These are phyloP conservation scores for Baorangia bicolor DNA, from an alignment of 768 basidiomycete species.

Conservation along the genomic window DNA sequence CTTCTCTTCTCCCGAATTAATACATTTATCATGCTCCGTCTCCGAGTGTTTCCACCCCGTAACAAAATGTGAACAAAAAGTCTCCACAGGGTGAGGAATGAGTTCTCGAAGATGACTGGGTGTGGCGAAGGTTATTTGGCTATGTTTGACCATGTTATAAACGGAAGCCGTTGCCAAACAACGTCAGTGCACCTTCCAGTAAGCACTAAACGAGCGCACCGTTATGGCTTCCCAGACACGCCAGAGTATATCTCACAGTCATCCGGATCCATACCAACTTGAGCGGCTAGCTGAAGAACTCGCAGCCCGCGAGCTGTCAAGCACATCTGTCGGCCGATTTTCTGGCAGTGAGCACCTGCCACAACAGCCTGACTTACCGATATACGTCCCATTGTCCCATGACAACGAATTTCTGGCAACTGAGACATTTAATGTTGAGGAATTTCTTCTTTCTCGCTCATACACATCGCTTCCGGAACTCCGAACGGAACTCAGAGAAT, in stretches of 20 bases:
- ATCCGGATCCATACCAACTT: slow-evolving; percentile 60
- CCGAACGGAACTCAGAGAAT: slow-evolving; percentile 82
- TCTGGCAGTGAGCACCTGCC: slow-evolving; percentile 8
- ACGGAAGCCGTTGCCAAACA: slow-evolving; percentile 26
- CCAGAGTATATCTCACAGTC: slow-evolving; percentile 12
- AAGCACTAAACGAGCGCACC: background rate
- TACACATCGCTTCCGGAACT: slow-evolving; percentile 87
- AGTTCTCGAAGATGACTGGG: no score
- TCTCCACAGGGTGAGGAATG: no score
- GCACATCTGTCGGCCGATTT: slow-evolving; percentile 7
- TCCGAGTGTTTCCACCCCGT: no score
- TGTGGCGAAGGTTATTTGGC: no score
- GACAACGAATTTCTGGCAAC: slow-evolving; percentile 70
- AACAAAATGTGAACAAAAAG: background rate
- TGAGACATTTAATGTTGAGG: slow-evolving; percentile 74
- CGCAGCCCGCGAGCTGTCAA: slow-evolving; percentile 47
- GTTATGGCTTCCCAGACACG: slow-evolving; percentile 20
- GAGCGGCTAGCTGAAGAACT: slow-evolving; percentile 75
- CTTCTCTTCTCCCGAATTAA: no score
- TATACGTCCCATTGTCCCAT: slow-evolving; percentile 75
- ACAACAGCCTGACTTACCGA: slow-evolving; percentile 51
- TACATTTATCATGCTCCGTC: no score
- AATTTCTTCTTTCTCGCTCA: slow-evolving; percentile 82
- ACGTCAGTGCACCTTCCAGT: background rate
- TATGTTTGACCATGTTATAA: slow-evolving; percentile 26